These are phyloP conservation scores for Backusella mclennaniae DNA, from an alignment of 192 early-diverging fungal species.

Conservation along the genomic window DNA sequence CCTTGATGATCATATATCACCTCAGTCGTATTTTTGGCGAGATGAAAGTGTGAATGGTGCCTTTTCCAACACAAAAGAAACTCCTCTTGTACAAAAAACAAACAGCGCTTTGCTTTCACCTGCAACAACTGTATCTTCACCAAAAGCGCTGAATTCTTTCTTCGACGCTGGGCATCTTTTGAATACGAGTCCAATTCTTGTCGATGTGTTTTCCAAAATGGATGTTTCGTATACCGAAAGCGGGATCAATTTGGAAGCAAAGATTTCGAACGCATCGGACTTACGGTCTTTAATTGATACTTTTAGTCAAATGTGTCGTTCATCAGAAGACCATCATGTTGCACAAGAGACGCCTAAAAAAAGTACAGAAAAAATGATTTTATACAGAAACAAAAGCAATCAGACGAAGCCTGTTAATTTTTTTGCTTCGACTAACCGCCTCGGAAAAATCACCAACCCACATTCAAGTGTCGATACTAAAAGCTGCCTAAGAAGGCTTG, in stretches of 20 bases:
- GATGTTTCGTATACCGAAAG: conserved; percentile 19
- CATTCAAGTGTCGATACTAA: conserved; percentile 10
- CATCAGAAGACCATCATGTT: not conserved
- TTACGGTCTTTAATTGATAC: conserved; percentile 29
- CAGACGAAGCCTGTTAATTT: conserved; percentile 31
- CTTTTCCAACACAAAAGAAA: not conserved
- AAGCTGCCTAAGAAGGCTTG: conserved; percentile 15
- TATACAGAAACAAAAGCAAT: conserved; percentile 25
- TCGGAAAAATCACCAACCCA: conserved; percentile 8
- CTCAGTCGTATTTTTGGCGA: not conserved
- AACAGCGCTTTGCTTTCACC: not conserved
- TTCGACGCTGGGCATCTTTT: not conserved
- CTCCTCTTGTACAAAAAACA: conserved; percentile 1
- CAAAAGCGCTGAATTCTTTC: not conserved
- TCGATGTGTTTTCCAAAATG: conserved; percentile 19
- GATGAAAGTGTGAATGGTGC: not conserved
- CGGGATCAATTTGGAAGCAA: conserved; percentile 30
- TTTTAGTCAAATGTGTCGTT: conserved; percentile 20
- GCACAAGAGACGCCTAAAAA: not conserved
- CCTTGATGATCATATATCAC: conserved; percentile 17
- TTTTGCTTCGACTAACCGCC: conserved; percentile 11
- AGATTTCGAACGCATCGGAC: conserved; percentile 31
- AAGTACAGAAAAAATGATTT: conserved; percentile 1
- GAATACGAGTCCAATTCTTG: not conserved
- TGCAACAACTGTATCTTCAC: not conserved